A percentile compares a stretch with the other conserved stretches of the same genome.
These are phyloP conservation scores for Tolypocladium tundrense DNA, from an alignment of 2,329 filamentous ascomycete species.

Conservation along the genomic window DNA sequence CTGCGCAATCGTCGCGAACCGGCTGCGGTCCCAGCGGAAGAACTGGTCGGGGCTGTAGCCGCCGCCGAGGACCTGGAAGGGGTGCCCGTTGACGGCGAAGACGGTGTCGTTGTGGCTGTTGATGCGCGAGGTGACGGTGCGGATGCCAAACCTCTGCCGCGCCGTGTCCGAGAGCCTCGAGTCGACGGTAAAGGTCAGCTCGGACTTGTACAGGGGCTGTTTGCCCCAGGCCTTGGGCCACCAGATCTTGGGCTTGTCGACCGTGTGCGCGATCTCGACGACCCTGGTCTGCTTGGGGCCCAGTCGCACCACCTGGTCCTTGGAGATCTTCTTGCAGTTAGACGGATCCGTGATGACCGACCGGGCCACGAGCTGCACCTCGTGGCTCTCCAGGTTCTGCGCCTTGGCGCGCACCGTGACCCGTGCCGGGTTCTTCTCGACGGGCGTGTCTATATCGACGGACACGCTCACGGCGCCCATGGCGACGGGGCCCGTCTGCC, in stretches of 20 bases:
- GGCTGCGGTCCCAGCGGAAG: conserved; percentile 40
- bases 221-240: conserved; percentile 51
- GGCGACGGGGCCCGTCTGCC: conserved; percentile 40
- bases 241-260: conserved; percentile 43
- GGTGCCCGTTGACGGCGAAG: conserved; percentile 44
- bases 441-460: conserved; percentile 24
- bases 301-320: conserved; percentile 25
- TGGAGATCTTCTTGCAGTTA: conserved; percentile 8
- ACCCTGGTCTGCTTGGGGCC: conserved; percentile 25
- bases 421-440: conserved; percentile 14
- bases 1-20: conserved; percentile 37
- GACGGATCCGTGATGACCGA: conserved; percentile 24
- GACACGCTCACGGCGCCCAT: conserved; percentile 33
- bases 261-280: conserved; percentile 17
- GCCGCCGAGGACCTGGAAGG: conserved; percentile 50
- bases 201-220: conserved; percentile 38
- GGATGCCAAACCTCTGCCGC: conserved; percentile 16
- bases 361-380: conserved; percentile 24
- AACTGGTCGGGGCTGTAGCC: conserved; percentile 55
- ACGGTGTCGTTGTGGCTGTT: conserved; percentile 42
- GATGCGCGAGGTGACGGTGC: conserved; percentile 34
- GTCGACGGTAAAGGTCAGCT: conserved; percentile 18
- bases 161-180: conserved; percentile 17
- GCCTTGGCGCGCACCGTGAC: conserved; percentile 28
- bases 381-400: conserved; percentile 27